Conservation (phyloP, 129 eudicot genomes). For the Helianthus annuus region DNA sequence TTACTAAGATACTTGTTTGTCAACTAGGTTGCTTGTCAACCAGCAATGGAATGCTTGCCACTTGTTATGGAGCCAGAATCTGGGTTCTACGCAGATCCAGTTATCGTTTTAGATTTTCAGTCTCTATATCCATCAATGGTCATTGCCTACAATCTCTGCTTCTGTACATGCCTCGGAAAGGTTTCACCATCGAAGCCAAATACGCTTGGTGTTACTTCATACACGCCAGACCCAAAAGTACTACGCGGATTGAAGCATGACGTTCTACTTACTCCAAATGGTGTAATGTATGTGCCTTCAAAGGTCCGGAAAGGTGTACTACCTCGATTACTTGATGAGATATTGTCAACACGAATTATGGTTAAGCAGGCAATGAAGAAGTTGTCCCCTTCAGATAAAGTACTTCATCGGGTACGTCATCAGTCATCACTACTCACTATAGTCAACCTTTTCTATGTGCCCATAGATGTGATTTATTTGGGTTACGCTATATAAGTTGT, state of each 20-base stretch:
- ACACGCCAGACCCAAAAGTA: conserved; percentile 58
- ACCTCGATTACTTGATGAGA: conserved; percentile 92
- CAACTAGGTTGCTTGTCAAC: conserved; percentile 80
- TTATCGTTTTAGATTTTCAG: conserved; percentile 89
- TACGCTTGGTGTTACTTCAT: conserved; percentile 83
- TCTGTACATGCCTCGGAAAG: conserved; percentile 93
- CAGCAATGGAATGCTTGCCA: conserved; percentile 98
- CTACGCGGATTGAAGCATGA: conserved; percentile 53
- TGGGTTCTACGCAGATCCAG: conserved; percentile 93
- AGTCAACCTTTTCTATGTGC: conserved; percentile 4
- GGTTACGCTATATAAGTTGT: not conserved
- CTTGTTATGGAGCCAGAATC: conserved; percentile 99
- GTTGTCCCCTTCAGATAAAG: conserved; percentile 68
- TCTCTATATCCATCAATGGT: conserved; percentile 99
- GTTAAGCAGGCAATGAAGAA: conserved; percentile 94
- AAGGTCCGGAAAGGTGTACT: conserved; percentile 88
- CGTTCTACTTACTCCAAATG: conserved; percentile 82
- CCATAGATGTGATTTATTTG: not conserved
- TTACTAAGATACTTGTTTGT: conserved; percentile 5
- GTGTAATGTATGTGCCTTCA: conserved; percentile 88
- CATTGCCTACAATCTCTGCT: conserved; percentile 95
- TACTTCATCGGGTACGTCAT: conserved; percentile 65
- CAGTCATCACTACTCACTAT: conserved; percentile 9
- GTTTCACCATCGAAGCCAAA: conserved; percentile 62
- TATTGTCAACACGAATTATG: conserved; percentile 87